phyloP scores from a whole-genome alignment of 2,329 filamentous ascomycete genomes.

The Ascochyta koolunga region DNA sequence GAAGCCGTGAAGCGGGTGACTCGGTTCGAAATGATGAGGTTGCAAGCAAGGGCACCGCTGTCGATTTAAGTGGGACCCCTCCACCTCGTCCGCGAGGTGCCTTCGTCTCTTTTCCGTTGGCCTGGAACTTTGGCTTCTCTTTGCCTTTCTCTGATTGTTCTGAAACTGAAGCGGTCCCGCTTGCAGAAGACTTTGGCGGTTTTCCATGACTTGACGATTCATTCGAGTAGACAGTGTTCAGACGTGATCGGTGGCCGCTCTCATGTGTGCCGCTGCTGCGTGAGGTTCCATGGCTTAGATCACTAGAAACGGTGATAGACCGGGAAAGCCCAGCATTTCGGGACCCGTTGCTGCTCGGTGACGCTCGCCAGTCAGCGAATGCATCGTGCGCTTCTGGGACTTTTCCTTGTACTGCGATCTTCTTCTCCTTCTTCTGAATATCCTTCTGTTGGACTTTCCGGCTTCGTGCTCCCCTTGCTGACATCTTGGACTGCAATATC shows the following conservation, averaged over 20 bases:
- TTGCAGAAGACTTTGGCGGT: slow-evolving; percentile 30
- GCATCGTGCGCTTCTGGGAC: slow-evolving; percentile 36
- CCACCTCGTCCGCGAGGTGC: slow-evolving; percentile 47
- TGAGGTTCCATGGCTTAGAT: slow-evolving; percentile 33
- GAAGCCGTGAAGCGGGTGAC: slow-evolving; percentile 27
- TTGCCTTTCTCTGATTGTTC: slow-evolving; percentile 37
- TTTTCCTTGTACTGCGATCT: slow-evolving; percentile 39
- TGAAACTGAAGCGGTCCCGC: slow-evolving; percentile 33
- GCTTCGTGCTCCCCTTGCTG: slow-evolving; percentile 48
- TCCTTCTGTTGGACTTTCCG: slow-evolving; percentile 50
- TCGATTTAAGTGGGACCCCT: slow-evolving; percentile 45
- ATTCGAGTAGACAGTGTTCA: slow-evolving; percentile 32
- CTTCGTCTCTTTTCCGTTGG: slow-evolving; percentile 47
- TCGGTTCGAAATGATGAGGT: slow-evolving; percentile 32
- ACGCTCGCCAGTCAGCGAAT: slow-evolving; percentile 37
- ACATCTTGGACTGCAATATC: slow-evolving; percentile 33
- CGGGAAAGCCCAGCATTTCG: slow-evolving; percentile 29
- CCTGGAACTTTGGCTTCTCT: slow-evolving; percentile 42
- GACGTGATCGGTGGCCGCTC: slow-evolving; percentile 22
- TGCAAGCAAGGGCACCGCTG: slow-evolving; percentile 19
- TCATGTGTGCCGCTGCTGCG: slow-evolving; percentile 38
- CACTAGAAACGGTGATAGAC: slow-evolving; percentile 35
- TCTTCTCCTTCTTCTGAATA: slow-evolving; percentile 50
- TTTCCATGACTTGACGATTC: slow-evolving; percentile 26
- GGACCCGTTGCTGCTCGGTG: slow-evolving; percentile 28